Evolutionary conservation across 148 eudicot genomes (phyloP), one percentile per base, ranked within the genome.

Genomic region (Amaranthus palmeri): DNA sequence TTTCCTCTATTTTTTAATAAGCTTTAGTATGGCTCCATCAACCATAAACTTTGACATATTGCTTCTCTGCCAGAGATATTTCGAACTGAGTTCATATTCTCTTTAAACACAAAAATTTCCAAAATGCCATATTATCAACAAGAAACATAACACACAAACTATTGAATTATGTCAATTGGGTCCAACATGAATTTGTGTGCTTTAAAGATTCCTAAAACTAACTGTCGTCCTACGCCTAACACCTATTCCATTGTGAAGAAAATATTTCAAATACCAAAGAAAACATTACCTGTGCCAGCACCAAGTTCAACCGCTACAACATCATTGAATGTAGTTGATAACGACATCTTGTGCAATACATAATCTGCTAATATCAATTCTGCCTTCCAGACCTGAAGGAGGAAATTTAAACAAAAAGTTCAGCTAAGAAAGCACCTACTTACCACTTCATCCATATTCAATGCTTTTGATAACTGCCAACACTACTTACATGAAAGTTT

Each of bases 381-480:
- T 61, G 99, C 99, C 80, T 85, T 90, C 99, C 99, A 95, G 46
- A 95, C 87, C 97, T 95, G 80, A 72, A 46, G n/a, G 54, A 12
- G 13, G 8, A 44, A 61, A 72, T 43, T n/a, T 53, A 70, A 42
- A 70, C 4, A 56, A 72, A 61, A 36, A 41, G 14, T 61, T 43
- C 47, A 54, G 53, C 17, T 18, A 45, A 47, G 42, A 71, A 71
- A 11, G 56, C 58, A 60, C n/a, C 72, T 17, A 12, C 45, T 40
- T 5, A 45, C 14, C 43, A 52, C 45, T 13, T 12, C 18, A 18
- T n/a, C 36, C 45, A 17, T 25, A 58, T 17, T 57, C 36, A n/a
- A 48, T 65, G 25, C 36, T 25, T 25, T 42, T 61, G 9, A 56
- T 6, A 15, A 43, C 46, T 52, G 54, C 69, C 61, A 3, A 50